Evolutionary conservation across 140 eudicot species (phyloP).

Genomic region (Ambrosia hybrid): DNA sequence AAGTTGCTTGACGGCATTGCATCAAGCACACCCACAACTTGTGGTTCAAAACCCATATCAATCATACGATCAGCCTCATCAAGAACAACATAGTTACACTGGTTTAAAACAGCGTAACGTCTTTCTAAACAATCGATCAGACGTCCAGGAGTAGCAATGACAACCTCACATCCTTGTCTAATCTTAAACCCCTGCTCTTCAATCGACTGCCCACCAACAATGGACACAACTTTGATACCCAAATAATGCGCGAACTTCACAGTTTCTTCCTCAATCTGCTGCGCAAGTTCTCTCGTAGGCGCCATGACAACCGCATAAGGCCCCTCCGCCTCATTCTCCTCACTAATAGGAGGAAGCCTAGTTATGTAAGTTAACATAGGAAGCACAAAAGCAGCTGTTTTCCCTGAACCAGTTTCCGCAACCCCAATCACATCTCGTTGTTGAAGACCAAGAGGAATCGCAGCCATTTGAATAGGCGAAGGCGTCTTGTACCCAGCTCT

Average conservation of each 20-base stretch:
- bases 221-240: constrained; percentile 45
- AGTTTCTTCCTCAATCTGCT: constrained; percentile 45
- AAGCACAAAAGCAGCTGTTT: constrained; percentile 52
- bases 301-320: constrained; percentile 52
- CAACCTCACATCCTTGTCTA: constrained; percentile 54
- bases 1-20: constrained; percentile 53
- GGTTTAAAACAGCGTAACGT: constrained; percentile 43
- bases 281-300: constrained; percentile 54
- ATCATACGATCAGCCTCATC: constrained; percentile 54
- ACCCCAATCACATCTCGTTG: constrained; percentile 51
- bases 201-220: constrained; percentile 53
- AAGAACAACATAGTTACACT: constrained; percentile 52
- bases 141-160: constrained; percentile 49
- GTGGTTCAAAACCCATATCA: constrained; percentile 51
- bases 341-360: constrained; percentile 45
- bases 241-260: constrained; percentile 45
- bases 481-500: constrained; percentile 45
- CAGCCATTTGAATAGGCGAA: constrained; percentile 51
- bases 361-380: constrained; percentile 49
- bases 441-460: constrained; percentile 51
- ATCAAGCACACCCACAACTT: constrained; percentile 43
- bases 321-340: constrained; percentile 42
- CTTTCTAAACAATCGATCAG: constrained; percentile 41
- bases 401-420: constrained; percentile 53
- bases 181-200: constrained; percentile 50